phyloP scores from a whole-genome alignment of 169 alveolate genomes.

The Babesia sp. region DNA sequence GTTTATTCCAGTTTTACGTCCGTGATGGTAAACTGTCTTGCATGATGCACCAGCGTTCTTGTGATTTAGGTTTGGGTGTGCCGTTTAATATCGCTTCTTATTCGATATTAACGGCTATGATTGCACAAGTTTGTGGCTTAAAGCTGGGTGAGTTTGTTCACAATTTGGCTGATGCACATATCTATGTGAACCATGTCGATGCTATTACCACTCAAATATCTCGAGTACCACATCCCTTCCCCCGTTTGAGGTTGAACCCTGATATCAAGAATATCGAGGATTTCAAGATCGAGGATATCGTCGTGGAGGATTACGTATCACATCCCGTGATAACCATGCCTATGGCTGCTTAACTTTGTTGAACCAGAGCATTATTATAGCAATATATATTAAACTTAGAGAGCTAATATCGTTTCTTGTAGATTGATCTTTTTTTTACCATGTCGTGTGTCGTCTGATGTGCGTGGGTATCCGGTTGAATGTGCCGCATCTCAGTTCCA shows the following conservation, averaged over 20 bases:
- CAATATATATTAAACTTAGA: no score
- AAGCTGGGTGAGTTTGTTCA: constrained; percentile 92
- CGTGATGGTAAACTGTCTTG: constrained; percentile 90
- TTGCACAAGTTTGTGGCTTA: constrained; percentile 91
- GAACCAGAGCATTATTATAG: no score
- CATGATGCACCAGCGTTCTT: constrained; percentile 94
- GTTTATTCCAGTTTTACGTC: constrained; percentile 94
- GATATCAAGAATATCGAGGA: constrained; percentile 86
- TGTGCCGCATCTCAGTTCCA: background rate
- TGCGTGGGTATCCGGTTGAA: background rate
- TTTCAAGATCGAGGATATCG: constrained; percentile 86
- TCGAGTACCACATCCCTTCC: constrained; percentile 96
- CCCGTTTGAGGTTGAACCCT: constrained; percentile 87
- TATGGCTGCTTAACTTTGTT: constrained; percentile 82
- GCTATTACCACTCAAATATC: constrained; percentile 87
- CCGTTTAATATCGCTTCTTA: constrained; percentile 98
- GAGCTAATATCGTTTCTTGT: no score
- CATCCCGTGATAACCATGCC: constrained; percentile 89
- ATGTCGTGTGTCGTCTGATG: background rate
- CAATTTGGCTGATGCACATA: constrained; percentile 95
- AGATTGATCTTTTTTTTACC: background rate
- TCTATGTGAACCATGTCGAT: constrained; percentile 92
- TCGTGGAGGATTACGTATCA: constrained; percentile 86
- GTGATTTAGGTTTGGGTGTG: constrained; percentile 98
- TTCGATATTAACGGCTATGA: constrained; percentile 92